phyloP scores from a whole-genome alignment of 2,329 filamentous ascomycete species.

The Neophaeococcomyces mojaviensis region DNA sequence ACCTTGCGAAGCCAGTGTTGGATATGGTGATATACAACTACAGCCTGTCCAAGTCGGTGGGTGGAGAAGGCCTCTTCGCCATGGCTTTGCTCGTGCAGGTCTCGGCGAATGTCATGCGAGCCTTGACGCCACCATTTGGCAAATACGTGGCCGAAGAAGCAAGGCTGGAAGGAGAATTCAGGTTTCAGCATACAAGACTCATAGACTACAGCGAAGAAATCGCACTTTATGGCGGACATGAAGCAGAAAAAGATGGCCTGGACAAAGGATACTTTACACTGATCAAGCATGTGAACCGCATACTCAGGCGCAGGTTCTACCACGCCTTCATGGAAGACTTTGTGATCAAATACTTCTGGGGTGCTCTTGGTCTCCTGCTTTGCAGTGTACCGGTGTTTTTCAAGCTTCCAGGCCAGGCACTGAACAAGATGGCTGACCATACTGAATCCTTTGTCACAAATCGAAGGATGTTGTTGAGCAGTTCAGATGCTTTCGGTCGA shows the following conservation, averaged over 20 bases:
- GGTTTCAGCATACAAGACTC: constrained; percentile 86
- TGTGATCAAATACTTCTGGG: constrained; percentile 99
- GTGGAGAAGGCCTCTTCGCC: constrained; percentile 87
- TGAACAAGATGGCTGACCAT: constrained; percentile 43
- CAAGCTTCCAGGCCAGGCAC: constrained; percentile 67
- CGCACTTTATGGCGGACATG: constrained; percentile 82
- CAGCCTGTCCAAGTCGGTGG: constrained; percentile 87
- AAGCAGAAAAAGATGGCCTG: constrained; percentile 88
- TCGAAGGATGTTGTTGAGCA: constrained; percentile 79
- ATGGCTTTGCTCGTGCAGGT: constrained; percentile 92
- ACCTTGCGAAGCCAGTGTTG: constrained; percentile 85
- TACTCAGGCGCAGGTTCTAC: constrained; percentile 81
- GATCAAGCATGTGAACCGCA: constrained; percentile 98
- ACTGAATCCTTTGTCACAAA: constrained; percentile 84
- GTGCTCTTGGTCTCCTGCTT: constrained; percentile 78
- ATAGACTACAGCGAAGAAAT: constrained; percentile 97
- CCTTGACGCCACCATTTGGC: constrained; percentile 89
- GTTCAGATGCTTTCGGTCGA: constrained; percentile 89
- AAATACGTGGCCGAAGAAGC: constrained; percentile 97
- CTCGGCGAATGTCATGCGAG: constrained; percentile 86
- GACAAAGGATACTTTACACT: constrained; percentile 98
- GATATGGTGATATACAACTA: constrained; percentile 98
- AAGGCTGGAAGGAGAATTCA: constrained; percentile 86
- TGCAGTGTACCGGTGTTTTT: constrained; percentile 96
- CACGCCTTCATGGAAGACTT: constrained; percentile 99